Percentiles rank a stretch among this genome's conserved stretches.
These are phyloP conservation scores for Tolypocladium cylindrosporum DNA, from an alignment of 2,329 filamentous ascomycete genomes.

Conservation along the genomic window DNA sequence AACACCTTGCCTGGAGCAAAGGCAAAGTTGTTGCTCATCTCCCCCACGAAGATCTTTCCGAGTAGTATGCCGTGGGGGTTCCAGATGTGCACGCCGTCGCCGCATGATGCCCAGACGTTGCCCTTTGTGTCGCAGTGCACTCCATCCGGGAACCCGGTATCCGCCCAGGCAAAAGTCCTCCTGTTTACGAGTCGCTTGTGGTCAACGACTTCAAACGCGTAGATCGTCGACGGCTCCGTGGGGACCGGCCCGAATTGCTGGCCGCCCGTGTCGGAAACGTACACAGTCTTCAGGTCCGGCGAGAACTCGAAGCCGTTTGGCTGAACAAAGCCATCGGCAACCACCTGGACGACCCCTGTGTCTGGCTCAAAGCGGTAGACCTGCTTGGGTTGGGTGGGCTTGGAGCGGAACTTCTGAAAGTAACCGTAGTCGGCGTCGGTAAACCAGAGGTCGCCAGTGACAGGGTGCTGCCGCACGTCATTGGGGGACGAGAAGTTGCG, in stretches of 20 bases:
- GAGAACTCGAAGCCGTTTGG: conserved; percentile 51
- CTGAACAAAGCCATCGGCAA: conserved; percentile 45
- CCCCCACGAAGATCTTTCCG: conserved; percentile 38
- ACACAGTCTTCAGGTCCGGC: conserved; percentile 39
- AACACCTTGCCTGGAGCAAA: conserved; percentile 9
- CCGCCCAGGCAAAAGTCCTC: conserved; percentile 45
- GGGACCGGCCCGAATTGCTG: conserved; percentile 2
- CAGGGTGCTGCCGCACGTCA: conserved; percentile 42
- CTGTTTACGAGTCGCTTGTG: conserved; percentile 20
- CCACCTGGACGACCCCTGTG: conserved; percentile 40
- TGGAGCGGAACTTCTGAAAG: conserved; percentile 45
- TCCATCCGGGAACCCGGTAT: conserved; percentile 49
- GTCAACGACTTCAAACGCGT: conserved; percentile 5
- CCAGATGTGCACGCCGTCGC: conserved; percentile 40
- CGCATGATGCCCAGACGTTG: conserved; percentile 42
- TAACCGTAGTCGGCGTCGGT: conserved; percentile 52
- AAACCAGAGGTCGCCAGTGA: conserved; percentile 52
- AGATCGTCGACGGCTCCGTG: conserved; percentile 4
- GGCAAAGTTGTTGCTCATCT: conserved; percentile 8
- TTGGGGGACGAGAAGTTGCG: conserved; percentile 51
- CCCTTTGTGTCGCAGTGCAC: conserved; percentile 44
- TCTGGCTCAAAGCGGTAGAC: conserved; percentile 45
- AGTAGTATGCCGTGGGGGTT: conserved; percentile 34
- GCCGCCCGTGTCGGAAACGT: conserved; percentile 46
- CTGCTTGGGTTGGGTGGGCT: conserved; percentile 43